Evolutionary conservation across 2,329 filamentous ascomycete genomes (phyloP).

Genomic region (Talaromyces sp.): DNA sequence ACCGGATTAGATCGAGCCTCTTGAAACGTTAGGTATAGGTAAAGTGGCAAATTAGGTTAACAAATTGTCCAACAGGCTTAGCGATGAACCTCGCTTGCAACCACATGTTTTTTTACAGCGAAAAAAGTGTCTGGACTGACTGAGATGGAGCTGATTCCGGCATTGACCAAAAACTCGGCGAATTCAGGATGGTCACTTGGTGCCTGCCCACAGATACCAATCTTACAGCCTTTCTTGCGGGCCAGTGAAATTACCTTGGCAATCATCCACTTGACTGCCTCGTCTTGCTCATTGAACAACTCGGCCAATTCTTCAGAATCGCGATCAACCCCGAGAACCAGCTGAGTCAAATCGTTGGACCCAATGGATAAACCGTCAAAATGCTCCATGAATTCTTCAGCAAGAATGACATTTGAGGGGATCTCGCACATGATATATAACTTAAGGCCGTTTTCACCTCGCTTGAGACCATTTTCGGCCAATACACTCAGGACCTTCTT

Average conservation of each 20-base stretch:
- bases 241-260: conserved; percentile 28
- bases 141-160: conserved; percentile 37
- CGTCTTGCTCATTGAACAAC: conserved; percentile 39
- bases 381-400: conserved; percentile 30
- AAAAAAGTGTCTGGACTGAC: conserved; percentile 40
- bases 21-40: not conserved
- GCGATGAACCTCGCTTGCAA: conserved; percentile 3
- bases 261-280: conserved; percentile 40
- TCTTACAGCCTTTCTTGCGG: conserved; percentile 28
- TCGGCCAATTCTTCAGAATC: conserved; percentile 34
- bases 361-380: conserved; percentile 43
- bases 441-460: conserved; percentile 33
- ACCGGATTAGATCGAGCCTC: not conserved
- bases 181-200: conserved; percentile 40
- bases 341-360: conserved; percentile 39
- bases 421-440: conserved; percentile 43
- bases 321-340: conserved; percentile 38
- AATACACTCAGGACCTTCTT: conserved; percentile 32
- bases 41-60: not conserved
- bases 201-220: conserved; percentile 39
- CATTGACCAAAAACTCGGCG: conserved; percentile 31
- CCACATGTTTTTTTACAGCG: conserved; percentile 25
- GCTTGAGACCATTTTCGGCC: conserved; percentile 34
- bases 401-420: conserved; percentile 39
- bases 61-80: not conserved